phyloP scores from a whole-genome alignment of 23 red algal species.

The Gracilaria caudata region DNA sequence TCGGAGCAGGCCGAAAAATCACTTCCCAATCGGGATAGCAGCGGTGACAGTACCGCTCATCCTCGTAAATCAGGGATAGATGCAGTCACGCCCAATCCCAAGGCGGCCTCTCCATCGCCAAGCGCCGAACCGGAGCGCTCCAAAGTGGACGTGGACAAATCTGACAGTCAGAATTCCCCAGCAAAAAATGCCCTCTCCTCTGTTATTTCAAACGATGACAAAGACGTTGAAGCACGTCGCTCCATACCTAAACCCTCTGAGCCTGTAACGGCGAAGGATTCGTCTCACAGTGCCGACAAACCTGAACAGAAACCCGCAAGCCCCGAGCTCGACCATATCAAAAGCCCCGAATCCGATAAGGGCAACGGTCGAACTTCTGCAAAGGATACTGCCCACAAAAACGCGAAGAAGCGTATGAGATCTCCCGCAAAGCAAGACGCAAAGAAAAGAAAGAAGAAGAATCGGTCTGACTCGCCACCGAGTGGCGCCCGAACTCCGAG shows the following conservation, averaged over 20 bases:
- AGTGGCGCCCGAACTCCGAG: slow-evolving; percentile 15
- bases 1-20: slow-evolving; percentile 16
- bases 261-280: not conserved
- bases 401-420: slow-evolving; percentile 28
- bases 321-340: not conserved
- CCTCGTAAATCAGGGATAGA: not conserved
- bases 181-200: slow-evolving; percentile 16
- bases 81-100: not conserved
- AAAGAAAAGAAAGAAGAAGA: slow-evolving; percentile 33
- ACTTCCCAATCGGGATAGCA: not conserved
- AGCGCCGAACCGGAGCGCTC: not conserved
- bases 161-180: slow-evolving; percentile 14
- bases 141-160: not conserved
- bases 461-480: slow-evolving; percentile 13
- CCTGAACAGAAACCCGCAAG: not conserved
- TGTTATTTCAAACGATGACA: not conserved
- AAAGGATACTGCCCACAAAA: not conserved
- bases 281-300: not conserved
- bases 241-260: not conserved
- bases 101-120: not conserved
- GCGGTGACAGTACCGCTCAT: not conserved
- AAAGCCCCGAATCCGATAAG: slow-evolving; percentile 5
- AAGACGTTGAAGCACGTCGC: not conserved
- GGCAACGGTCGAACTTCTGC: not conserved
- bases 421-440: slow-evolving; percentile 33